Base-by-base conservation (phyloP, 495 filamentous ascomycete species). In the Aspergillus bridgeri region DNA sequence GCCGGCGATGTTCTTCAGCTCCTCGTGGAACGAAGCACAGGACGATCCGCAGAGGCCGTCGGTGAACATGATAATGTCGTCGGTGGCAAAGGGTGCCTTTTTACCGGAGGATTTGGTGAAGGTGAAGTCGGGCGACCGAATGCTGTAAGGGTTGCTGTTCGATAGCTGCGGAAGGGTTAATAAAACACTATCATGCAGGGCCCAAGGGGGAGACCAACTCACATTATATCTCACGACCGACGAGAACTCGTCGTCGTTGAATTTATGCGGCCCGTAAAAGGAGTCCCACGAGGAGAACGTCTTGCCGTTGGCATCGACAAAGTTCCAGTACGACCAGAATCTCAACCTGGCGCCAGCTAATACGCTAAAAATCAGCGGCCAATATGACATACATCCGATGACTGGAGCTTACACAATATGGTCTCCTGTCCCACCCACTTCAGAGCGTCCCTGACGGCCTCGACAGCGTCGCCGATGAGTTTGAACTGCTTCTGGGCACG, bases 11-110 rank as follows among this genome's bases (percentile, higher is more conserved):
- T 72, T 66, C 51, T 74, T 71, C 78, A 85, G 81, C 56, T 80
- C 67, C 64, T 85, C 81, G 22, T 75, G 66, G 62, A 85, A 83
- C 9, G 80, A 62, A 2, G 76, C 66, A 61, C 80, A 85, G 42
- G 81, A 67, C 0, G 76, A 81, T n/a, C 68, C 67, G 61, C 81
- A 85, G 43, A 74, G 54, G 24, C 74, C 75, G 57, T 85, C 80
- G 18, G 75, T 67, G 22, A 59, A 61, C 65, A 51, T 66, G 60
- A 58, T 24, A 6, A 53, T 58, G 19, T 58, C 23, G 7, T 58
- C 50, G 2, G 56, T n/a, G 15, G 38, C 25, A n/a, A 58, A 53
- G n/a, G 42, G 19, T 18, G 56, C 42, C 20, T 47, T 20, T 2
- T 38, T 38, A 13, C 19, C 15, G 20, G 56, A 22, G 19, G 42